A percentile compares a stretch with the other conserved stretches of the same genome.
Evolutionary conservation across 345 rosid genomes (phyloP).

Genomic region (Eucalyptus shirleyi): DNA sequence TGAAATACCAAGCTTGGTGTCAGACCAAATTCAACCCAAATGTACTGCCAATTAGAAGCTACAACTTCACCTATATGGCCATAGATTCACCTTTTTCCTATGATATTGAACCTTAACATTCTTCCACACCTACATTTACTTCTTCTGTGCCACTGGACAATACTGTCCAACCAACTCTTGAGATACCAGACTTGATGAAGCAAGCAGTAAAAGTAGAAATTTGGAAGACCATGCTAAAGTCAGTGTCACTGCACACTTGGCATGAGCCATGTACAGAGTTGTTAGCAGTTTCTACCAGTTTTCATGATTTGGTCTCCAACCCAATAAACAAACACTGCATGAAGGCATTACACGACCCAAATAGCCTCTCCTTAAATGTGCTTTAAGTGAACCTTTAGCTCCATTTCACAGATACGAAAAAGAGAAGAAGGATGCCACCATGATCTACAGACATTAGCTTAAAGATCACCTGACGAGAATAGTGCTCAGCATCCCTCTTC

Average conservation of each 20-base stretch:
- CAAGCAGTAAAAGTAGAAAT: neutral
- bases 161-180: neutral
- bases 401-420: neutral
- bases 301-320: neutral
- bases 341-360: neutral
- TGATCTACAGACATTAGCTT: neutral
- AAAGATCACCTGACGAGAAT: slow-evolving; percentile 80
- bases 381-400: neutral
- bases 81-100: neutral
- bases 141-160: neutral
- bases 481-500: slow-evolving; percentile 99
- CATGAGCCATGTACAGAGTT: neutral
- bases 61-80: neutral
- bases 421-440: neutral
- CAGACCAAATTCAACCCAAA: neutral
- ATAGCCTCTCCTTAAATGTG: neutral
- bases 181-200: neutral
- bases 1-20: neutral
- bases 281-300: neutral
- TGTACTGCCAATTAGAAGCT: neutral
- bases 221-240: neutral
- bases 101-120: neutral
- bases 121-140: neutral
- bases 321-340: neutral
- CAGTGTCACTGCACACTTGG: neutral